These are phyloP conservation scores for Picea abies DNA, from an alignment of 83 land plant species.

Conservation along the genomic window DNA sequence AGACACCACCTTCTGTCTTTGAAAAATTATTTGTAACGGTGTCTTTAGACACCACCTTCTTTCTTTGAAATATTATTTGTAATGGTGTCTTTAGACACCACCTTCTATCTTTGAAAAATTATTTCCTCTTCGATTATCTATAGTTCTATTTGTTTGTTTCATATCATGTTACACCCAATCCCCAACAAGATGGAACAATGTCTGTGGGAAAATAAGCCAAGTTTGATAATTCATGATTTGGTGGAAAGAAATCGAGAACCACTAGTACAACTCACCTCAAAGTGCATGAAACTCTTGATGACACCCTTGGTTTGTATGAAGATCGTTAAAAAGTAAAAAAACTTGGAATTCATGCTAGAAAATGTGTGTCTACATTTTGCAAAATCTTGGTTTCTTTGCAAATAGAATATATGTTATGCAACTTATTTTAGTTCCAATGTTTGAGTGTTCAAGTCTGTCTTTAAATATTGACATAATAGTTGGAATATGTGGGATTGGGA, in stretches of 20 bases:
- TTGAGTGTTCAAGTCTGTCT: conserved; percentile 7
- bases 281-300: conserved; percentile 11
- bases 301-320: conserved; percentile 7
- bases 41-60: too few species aligned
- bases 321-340: not conserved
- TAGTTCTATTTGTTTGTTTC: too few species aligned
- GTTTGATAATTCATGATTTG: not conserved
- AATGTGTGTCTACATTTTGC: conserved; percentile 10
- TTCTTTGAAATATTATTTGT: too few species aligned
- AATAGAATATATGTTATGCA: conserved; percentile 7
- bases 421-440: not conserved
- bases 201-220: too few species aligned
- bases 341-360: not conserved
- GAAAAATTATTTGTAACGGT: too few species aligned
- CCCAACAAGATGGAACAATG: not conserved
- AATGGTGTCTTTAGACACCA: too few species aligned
- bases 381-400: not conserved
- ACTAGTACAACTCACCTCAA: conserved; percentile 11
- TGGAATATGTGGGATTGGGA: conserved; percentile 3
- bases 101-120: too few species aligned
- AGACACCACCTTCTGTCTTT: too few species aligned
- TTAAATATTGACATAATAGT: not conserved
- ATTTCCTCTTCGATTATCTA: too few species aligned
- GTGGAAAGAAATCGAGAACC: not conserved
- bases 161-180: too few species aligned